These are phyloP conservation scores for Tranzscheliella williamsii DNA, from an alignment of 1,284 basidiomycete genomes.

Conservation along the genomic window DNA sequence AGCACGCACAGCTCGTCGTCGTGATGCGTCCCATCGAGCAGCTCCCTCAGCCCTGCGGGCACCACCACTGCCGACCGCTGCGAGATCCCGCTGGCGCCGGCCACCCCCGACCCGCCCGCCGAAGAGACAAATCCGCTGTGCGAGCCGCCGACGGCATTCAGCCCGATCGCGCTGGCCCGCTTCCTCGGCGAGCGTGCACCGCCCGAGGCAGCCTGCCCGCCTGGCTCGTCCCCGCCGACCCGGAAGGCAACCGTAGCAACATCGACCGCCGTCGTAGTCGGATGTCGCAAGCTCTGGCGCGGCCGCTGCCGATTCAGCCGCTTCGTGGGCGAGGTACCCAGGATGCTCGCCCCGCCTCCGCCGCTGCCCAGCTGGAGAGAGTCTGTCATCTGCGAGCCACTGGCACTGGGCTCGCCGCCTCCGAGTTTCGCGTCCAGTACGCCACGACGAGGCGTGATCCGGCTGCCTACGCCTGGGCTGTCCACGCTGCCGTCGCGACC, in stretches of 20 bases:
- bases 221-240: conserved; percentile 1
- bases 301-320: conserved; percentile 6
- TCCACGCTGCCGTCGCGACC: conserved; percentile 30
- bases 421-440: conserved; percentile 13
- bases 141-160: background rate
- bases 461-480: conserved; percentile 16
- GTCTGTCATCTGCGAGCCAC: conserved; percentile 15
- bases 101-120: background rate
- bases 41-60: conserved; percentile 66
- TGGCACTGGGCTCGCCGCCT: conserved; percentile 13
- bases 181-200: conserved; percentile 23
- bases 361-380: conserved; percentile 6
- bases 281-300: conserved; percentile 24
- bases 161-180: conserved; percentile 5
- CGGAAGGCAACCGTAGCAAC: conserved; percentile 48
- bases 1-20: conserved; percentile 83
- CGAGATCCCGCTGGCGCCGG: conserved; percentile 3
- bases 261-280: conserved; percentile 52
- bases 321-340: conserved; percentile 38
- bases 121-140: background rate
- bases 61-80: conserved; percentile 3
- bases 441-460: conserved; percentile 3
- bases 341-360: conserved; percentile 11
- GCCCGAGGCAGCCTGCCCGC: background rate
- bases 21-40: conserved; percentile 84